Conservation (phyloP, 345 rosid species). For the Atalantia buxifolia region DNA sequence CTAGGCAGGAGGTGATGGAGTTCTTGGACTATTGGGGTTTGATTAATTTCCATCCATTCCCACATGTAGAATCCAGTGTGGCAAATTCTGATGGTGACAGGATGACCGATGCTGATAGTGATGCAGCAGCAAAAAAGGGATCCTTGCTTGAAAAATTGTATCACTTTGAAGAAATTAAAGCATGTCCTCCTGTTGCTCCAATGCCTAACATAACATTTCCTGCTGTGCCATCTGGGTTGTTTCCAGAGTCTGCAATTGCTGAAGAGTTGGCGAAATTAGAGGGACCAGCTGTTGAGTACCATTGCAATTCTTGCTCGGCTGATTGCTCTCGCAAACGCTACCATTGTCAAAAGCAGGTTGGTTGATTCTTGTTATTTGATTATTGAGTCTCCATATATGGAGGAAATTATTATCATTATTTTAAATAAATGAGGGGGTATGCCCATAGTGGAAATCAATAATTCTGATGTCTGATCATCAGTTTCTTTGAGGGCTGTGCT, state of each 20-base stretch:
- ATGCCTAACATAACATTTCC: slow-evolving; percentile 51
- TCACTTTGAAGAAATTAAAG: slow-evolving; percentile 62
- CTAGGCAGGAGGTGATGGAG: slow-evolving; percentile 87
- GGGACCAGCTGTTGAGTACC: slow-evolving; percentile 92
- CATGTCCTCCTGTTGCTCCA: slow-evolving; percentile 40
- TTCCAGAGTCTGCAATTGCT: slow-evolving; percentile 66
- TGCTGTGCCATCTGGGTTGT: slow-evolving; percentile 50
- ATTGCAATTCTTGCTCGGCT: slow-evolving; percentile 97
- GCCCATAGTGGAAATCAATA: background rate
- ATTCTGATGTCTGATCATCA: background rate
- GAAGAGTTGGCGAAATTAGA: slow-evolving; percentile 77
- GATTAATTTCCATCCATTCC: slow-evolving; percentile 93
- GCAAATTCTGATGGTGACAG: slow-evolving; percentile 35
- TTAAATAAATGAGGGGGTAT: background rate
- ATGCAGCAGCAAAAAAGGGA: slow-evolving; percentile 31
- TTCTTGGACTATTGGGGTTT: slow-evolving; percentile 99
- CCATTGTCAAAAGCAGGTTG: slow-evolving; percentile 98
- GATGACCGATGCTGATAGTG: slow-evolving; percentile 12
- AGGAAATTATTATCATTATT: background rate
- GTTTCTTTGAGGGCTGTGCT: background rate
- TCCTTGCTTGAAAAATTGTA: slow-evolving; percentile 66
- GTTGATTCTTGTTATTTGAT: slow-evolving; percentile 12
- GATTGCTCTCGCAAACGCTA: slow-evolving; percentile 99
- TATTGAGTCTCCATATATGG: background rate
- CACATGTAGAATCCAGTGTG: slow-evolving; percentile 37